Percentiles rank a stretch among this genome's conserved stretches.
Conservation (phyloP, 2,329 filamentous ascomycete genomes). For the Mollisia scopiformis region DNA sequence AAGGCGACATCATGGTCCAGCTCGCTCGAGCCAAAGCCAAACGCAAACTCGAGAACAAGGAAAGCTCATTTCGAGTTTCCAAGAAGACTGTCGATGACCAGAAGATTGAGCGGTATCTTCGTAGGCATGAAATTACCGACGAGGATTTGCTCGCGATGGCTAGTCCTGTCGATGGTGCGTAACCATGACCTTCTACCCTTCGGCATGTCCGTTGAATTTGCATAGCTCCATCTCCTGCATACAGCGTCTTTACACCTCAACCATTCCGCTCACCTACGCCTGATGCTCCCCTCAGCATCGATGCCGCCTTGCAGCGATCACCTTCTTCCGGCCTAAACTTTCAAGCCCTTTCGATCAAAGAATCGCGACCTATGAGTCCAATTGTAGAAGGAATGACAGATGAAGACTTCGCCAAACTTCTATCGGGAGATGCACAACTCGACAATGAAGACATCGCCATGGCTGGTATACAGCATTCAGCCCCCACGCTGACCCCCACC, state of each 20-base stretch:
- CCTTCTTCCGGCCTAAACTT: not conserved
- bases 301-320: no score
- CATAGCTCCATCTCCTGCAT: slow-evolving; percentile 3
- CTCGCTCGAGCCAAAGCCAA: slow-evolving; percentile 7
- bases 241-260: slow-evolving; percentile 10
- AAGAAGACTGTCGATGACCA: slow-evolving; percentile 8
- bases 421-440: no score
- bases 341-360: slow-evolving; percentile 7
- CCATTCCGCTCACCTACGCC: not conserved
- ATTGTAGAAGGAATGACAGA: no score
- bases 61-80: slow-evolving; percentile 9
- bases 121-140: slow-evolving; percentile 18
- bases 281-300: not conserved
- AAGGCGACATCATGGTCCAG: slow-evolving; percentile 1
- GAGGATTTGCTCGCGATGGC: slow-evolving; percentile 18
- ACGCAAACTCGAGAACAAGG: slow-evolving; percentile 4
- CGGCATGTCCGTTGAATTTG: not conserved
- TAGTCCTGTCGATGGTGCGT: slow-evolving; percentile 10
- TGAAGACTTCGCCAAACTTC: no score
- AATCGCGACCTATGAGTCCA: no score
- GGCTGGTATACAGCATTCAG: no score
- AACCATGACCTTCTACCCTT: not conserved
- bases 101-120: slow-evolving; percentile 11
- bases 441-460: no score
- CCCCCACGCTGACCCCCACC: no score